These are phyloP conservation scores for Trichoderma simmonsii DNA, from an alignment of 2,329 filamentous ascomycete genomes.

Conservation along the genomic window DNA sequence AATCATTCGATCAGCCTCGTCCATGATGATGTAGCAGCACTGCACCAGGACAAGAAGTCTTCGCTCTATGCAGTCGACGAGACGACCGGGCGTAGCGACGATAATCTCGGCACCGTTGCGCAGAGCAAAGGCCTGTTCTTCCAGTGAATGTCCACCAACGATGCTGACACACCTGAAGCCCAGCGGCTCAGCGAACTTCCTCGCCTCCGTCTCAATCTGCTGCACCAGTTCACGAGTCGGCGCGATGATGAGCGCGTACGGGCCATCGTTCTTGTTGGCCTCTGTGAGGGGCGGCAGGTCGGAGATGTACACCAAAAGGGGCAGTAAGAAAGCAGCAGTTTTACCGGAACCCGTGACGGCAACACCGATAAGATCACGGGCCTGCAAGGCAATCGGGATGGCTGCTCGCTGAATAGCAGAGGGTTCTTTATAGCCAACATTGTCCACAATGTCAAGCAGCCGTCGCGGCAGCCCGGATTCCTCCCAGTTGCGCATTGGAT, in stretches of 20 bases:
- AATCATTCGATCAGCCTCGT: slow-evolving; percentile 98
- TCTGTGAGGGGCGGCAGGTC: slow-evolving; percentile 83
- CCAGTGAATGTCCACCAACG: slow-evolving; percentile 93
- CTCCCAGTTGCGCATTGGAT: slow-evolving; percentile 92
- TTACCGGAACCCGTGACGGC: slow-evolving; percentile 98
- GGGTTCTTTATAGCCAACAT: slow-evolving; percentile 88
- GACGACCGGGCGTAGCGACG: slow-evolving; percentile 94
- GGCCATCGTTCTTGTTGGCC: slow-evolving; percentile 85
- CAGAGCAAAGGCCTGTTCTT: slow-evolving; percentile 87
- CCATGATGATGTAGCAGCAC: slow-evolving; percentile 98
- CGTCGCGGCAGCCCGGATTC: slow-evolving; percentile 78
- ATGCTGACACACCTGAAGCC: slow-evolving; percentile 96
- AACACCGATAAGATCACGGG: slow-evolving; percentile 94
- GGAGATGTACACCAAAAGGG: slow-evolving; percentile 89
- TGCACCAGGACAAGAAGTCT: slow-evolving; percentile 89
- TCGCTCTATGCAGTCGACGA: slow-evolving; percentile 95
- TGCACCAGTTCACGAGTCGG: slow-evolving; percentile 96
- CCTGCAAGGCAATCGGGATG: slow-evolving; percentile 90
- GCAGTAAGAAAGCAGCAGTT: slow-evolving; percentile 90
- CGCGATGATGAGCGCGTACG: slow-evolving; percentile 94
- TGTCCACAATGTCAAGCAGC: slow-evolving; percentile 75
- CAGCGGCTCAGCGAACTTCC: slow-evolving; percentile 84
- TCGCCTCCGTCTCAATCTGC: slow-evolving; percentile 92
- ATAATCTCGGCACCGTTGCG: slow-evolving; percentile 95
- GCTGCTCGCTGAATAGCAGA: slow-evolving; percentile 89